A percentile compares a stretch with the other conserved stretches of the same genome.
Conservation (phyloP, 1,284 basidiomycete genomes). For the Moniliophthora roreri region DNA sequence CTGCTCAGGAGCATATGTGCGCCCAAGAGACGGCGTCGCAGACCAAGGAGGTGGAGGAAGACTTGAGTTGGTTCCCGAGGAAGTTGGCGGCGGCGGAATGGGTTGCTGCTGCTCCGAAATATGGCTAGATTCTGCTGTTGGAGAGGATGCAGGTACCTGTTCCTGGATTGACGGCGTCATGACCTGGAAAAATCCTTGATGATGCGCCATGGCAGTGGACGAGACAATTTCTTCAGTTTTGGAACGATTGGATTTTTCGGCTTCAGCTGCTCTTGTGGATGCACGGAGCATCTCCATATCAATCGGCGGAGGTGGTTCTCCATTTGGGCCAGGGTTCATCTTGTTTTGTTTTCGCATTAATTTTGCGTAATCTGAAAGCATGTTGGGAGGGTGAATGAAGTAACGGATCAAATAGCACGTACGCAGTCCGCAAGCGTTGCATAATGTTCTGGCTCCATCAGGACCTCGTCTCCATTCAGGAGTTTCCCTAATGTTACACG, state of each 20-base stretch:
- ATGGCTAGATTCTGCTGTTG: constrained; percentile 7
- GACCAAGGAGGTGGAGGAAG: constrained; percentile 3
- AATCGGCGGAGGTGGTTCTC: constrained; percentile 49
- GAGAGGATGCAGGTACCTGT: background rate
- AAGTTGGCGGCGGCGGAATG: constrained; percentile 19
- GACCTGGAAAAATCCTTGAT: constrained; percentile 57
- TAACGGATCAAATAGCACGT: constrained; percentile 31
- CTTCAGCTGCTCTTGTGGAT: constrained; percentile 62
- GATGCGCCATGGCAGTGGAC: constrained; percentile 30
- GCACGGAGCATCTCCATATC: constrained; percentile 74
- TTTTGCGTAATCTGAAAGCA: constrained; percentile 67
- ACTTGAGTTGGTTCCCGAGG: constrained; percentile 34
- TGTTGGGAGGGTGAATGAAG: constrained; percentile 13
- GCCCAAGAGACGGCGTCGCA: background rate
- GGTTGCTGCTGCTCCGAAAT: constrained; percentile 13
- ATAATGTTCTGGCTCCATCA: constrained; percentile 76
- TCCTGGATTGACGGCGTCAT: constrained; percentile 22
- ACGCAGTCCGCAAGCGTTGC: constrained; percentile 83
- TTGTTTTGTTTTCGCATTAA: constrained; percentile 75
- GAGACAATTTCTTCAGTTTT: constrained; percentile 29
- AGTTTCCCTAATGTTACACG: constrained; percentile 80
- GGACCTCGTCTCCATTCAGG: constrained; percentile 83
- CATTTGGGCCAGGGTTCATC: constrained; percentile 46
- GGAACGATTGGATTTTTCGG: constrained; percentile 31
- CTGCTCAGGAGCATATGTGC: constrained; percentile 15